Percentiles rank a stretch among this genome's conserved stretches.
These are phyloP conservation scores for Sutorius australiensis DNA, from an alignment of 768 basidiomycete genomes.

Conservation along the genomic window DNA sequence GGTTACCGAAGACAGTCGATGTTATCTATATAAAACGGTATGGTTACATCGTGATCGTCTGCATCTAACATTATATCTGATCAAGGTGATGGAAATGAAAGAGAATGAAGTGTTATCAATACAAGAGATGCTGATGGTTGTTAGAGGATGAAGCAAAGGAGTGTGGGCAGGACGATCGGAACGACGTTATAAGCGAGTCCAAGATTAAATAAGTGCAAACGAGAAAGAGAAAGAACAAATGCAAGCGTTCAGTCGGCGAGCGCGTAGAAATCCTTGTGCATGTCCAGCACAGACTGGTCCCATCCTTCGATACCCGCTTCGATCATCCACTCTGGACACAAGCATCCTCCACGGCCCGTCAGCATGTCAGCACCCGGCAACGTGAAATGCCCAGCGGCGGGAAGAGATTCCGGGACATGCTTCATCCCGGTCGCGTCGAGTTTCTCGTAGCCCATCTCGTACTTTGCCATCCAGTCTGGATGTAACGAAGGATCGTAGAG, in stretches of 20 bases:
- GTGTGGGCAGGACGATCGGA: neutral
- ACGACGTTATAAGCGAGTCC: too few species aligned
- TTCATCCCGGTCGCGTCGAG: neutral
- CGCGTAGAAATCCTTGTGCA: neutral
- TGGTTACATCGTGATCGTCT: too few species aligned
- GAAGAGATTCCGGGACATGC: neutral
- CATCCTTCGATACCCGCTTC: conserved; percentile 12
- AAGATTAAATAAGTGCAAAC: neutral
- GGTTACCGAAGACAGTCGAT: neutral
- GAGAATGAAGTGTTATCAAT: neutral
- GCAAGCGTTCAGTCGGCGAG: neutral
- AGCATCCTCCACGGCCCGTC: neutral
- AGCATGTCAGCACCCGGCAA: neutral
- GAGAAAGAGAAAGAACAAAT: neutral
- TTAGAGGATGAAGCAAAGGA: neutral
- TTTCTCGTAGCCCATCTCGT: neutral
- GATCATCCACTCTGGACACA: conserved; percentile 18
- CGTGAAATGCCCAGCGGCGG: neutral
- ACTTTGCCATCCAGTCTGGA: conserved; percentile 7
- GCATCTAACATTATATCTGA: neutral
- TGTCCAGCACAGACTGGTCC: conserved; percentile 5
- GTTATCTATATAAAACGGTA: too few species aligned
- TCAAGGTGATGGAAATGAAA: neutral
- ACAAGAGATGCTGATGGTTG: neutral
- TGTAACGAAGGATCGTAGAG: neutral